Conservation (phyloP, 2,329 filamentous ascomycete species). For the Parastagonospora nodorum region DNA sequence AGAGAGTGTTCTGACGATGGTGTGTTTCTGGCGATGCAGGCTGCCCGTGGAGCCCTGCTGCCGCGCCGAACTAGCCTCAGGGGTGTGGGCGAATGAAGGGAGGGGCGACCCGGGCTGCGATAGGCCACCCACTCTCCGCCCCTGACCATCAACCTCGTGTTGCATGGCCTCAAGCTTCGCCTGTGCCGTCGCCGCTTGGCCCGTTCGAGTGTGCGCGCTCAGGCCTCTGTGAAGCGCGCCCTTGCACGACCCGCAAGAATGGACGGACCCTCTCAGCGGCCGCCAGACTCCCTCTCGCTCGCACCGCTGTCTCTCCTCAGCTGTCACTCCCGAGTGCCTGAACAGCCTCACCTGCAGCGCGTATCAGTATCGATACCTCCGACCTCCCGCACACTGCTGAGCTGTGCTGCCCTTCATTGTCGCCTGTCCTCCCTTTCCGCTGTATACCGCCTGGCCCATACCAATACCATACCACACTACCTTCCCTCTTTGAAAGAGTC, state of each 20-base stretch:
- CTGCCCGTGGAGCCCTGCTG: conserved; percentile 20
- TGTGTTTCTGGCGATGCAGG: conserved; percentile 29
- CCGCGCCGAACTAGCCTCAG: conserved; percentile 17
- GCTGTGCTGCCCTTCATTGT: conserved; percentile 45
- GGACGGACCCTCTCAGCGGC: conserved; percentile 24
- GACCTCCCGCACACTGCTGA: conserved; percentile 35
- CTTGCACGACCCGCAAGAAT: conserved; percentile 29
- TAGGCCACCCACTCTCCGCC: conserved; percentile 25
- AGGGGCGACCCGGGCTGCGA: conserved; percentile 8
- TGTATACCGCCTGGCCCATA: conserved; percentile 12
- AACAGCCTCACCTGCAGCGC: conserved; percentile 36
- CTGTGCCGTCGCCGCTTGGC: conserved; percentile 18
- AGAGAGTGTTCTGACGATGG: conserved; percentile 17
- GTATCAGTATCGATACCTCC: conserved; percentile 8
- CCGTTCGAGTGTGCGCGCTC: conserved; percentile 18
- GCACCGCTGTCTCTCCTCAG: conserved; percentile 31
- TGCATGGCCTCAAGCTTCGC: conserved; percentile 15
- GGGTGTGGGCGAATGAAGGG: conserved; percentile 17
- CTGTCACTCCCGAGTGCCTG: conserved; percentile 33
- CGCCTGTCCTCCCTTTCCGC: not conserved
- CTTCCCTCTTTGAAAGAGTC: conserved; percentile 46
- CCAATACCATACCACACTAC: not conserved
- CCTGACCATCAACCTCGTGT: conserved; percentile 19
- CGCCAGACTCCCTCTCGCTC: conserved; percentile 31
- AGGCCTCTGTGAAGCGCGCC: conserved; percentile 21